Percentiles rank a stretch among this genome's conserved stretches.
phyloP scores from a whole-genome alignment of 1,284 basidiomycete genomes.

The Rhodotorula sp. region DNA sequence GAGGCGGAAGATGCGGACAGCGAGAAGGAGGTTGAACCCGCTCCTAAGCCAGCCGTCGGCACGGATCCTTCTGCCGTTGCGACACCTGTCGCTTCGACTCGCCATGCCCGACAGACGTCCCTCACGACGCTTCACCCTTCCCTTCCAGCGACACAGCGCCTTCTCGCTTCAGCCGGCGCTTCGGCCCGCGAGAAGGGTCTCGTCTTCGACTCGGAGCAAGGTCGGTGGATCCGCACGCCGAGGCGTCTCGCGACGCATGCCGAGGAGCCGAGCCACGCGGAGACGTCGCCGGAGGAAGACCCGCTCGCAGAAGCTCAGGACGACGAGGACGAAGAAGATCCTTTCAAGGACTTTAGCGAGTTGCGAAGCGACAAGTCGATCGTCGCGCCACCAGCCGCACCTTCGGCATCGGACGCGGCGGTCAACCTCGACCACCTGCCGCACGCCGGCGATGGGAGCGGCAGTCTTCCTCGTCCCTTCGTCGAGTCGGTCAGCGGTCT shows the following conservation, averaged over 20 bases:
- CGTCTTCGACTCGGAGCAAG: constrained; percentile 74
- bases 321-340: constrained; percentile 29
- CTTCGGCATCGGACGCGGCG: neutral
- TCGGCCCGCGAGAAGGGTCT: constrained; percentile 75
- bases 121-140: constrained; percentile 63
- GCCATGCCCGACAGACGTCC: constrained; percentile 32
- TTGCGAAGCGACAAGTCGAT: constrained; percentile 6
- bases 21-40: neutral
- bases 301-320: neutral
- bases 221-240: constrained; percentile 71
- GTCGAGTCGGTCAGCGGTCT: constrained; percentile 11
- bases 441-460: constrained; percentile 14
- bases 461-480: neutral
- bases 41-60: neutral
- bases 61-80: neutral
- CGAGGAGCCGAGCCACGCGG: neutral
- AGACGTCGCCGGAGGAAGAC: neutral
- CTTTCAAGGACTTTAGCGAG: constrained; percentile 32
- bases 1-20: neutral
- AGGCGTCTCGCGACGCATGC: neutral
- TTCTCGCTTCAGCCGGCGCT: constrained; percentile 55
- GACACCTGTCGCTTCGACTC: too few relatives aligned
- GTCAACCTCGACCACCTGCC: constrained; percentile 17
- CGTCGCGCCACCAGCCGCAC: neutral
- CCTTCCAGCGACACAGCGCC: constrained; percentile 58